These are phyloP conservation scores for Bipolaris oryzae DNA, from an alignment of 2,329 filamentous ascomycete genomes.

Conservation along the genomic window DNA sequence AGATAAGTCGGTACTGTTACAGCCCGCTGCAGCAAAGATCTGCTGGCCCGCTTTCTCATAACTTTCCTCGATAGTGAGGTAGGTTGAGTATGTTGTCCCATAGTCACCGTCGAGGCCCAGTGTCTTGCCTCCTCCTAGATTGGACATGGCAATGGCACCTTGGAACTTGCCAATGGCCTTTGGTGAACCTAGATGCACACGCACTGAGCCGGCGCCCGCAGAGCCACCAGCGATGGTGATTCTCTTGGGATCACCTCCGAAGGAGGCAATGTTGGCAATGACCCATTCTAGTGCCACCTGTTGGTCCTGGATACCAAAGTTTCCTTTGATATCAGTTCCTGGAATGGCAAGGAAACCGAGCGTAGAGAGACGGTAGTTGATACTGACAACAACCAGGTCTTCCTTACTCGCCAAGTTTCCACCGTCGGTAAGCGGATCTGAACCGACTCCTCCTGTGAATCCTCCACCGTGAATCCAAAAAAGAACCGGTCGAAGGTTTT, in stretches of 20 bases:
- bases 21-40: conserved; percentile 60
- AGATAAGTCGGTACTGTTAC: conserved; percentile 53
- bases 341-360: conserved; percentile 65
- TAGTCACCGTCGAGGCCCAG: conserved; percentile 63
- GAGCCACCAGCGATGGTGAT: conserved; percentile 57
- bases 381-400: conserved; percentile 64
- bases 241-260: conserved; percentile 55
- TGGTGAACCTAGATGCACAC: conserved; percentile 60
- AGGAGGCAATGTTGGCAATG: conserved; percentile 52
- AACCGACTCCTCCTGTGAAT: conserved; percentile 57
- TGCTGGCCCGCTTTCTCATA: conserved; percentile 57
- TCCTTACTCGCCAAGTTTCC: conserved; percentile 64
- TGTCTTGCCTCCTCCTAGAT: conserved; percentile 62
- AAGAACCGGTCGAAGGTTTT: conserved; percentile 54
- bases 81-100: conserved; percentile 63
- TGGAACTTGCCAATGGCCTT: conserved; percentile 56
- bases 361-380: conserved; percentile 66
- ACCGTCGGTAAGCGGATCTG: conserved; percentile 53
- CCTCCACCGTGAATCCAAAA: conserved; percentile 64
- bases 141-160: conserved; percentile 58
- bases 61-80: conserved; percentile 62
- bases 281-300: conserved; percentile 58
- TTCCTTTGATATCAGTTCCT: conserved; percentile 61
- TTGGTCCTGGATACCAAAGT: conserved; percentile 61
- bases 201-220: conserved; percentile 62